These are phyloP conservation scores for Botryotinia narcissicola DNA, from an alignment of 2,329 filamentous ascomycete species.

Conservation along the genomic window DNA sequence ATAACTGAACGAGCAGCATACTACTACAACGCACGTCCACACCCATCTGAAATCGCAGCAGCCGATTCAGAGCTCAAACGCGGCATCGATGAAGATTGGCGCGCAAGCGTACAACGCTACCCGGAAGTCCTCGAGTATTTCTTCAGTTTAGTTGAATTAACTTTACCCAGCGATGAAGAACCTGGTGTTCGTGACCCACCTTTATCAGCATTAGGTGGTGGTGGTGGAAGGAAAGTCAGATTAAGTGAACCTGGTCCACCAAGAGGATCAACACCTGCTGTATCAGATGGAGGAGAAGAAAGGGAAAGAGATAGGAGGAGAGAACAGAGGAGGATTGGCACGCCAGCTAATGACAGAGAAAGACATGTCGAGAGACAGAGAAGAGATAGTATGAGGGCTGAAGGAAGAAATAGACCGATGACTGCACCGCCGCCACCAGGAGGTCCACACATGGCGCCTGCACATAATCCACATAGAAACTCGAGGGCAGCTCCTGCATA, in stretches of 20 bases:
- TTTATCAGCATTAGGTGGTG: slow-evolving; percentile 44
- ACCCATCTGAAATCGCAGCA: slow-evolving; percentile 60
- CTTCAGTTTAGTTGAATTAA: slow-evolving; percentile 66
- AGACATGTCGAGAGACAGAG: slow-evolving; percentile 18
- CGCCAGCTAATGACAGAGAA: slow-evolving; percentile 15
- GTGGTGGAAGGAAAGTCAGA: slow-evolving; percentile 35
- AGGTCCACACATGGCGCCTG: slow-evolving; percentile 17
- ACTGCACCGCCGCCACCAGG: slow-evolving; percentile 23
- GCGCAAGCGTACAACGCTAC: slow-evolving; percentile 70
- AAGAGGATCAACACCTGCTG: slow-evolving; percentile 26
- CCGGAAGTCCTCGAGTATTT: slow-evolving; percentile 82
- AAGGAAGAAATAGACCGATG: slow-evolving; percentile 20
- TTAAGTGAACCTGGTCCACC: slow-evolving; percentile 27
- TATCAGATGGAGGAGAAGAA: slow-evolving; percentile 22
- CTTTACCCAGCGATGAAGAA: slow-evolving; percentile 62
- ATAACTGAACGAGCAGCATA: slow-evolving; percentile 55
- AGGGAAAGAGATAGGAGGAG: slow-evolving; percentile 21
- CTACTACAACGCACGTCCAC: slow-evolving; percentile 56
- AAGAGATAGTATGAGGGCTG: slow-evolving; percentile 22
- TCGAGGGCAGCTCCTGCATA: slow-evolving; percentile 13
- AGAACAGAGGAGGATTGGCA: slow-evolving; percentile 24
- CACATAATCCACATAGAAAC: slow-evolving; percentile 1
- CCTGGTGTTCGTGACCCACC: slow-evolving; percentile 58
- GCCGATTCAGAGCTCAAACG: slow-evolving; percentile 66
- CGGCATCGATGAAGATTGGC: slow-evolving; percentile 78